Conservation (phyloP, 2,329 filamentous ascomycete genomes). For the Trichophyton simii region DNA sequence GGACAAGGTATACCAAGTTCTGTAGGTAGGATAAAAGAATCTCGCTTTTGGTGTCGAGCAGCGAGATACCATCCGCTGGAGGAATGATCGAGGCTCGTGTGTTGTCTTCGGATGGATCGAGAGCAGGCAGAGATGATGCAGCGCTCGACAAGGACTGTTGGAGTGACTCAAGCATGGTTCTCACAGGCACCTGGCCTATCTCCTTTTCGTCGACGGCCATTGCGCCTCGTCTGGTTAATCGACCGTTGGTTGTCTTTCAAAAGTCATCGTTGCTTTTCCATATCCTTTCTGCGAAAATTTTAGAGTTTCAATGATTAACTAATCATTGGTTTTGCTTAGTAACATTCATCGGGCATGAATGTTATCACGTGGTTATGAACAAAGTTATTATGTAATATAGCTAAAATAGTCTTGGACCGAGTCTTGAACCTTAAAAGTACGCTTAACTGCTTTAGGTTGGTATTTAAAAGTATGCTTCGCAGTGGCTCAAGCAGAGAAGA, state of each 20-base stretch:
- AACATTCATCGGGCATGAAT: too few relatives aligned
- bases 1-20: conserved; percentile 76
- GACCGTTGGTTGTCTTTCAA: neutral
- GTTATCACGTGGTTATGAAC: too few relatives aligned
- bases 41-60: conserved; percentile 93
- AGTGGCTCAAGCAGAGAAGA: neutral
- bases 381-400: too few relatives aligned
- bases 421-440: too few relatives aligned
- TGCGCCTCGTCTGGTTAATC: neutral
- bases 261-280: too few relatives aligned
- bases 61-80: conserved; percentile 78
- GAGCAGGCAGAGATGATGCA: conserved; percentile 23
- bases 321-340: too few relatives aligned
- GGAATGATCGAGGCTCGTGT: conserved; percentile 60
- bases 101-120: conserved; percentile 17
- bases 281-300: too few relatives aligned
- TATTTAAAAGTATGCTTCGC: too few relatives aligned
- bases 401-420: too few relatives aligned
- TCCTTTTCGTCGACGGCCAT: neutral
- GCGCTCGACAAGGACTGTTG: conserved; percentile 25
- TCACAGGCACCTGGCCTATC: conserved; percentile 11
- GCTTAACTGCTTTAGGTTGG: too few relatives aligned
- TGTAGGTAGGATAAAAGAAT: conserved; percentile 93
- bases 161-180: conserved; percentile 24
- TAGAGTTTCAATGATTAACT: too few relatives aligned